Evolutionary conservation across 2,329 filamentous ascomycete species (phyloP), one percentile per base, ranked within the genome.

Genomic region (Knoxdaviesia capensis): DNA sequence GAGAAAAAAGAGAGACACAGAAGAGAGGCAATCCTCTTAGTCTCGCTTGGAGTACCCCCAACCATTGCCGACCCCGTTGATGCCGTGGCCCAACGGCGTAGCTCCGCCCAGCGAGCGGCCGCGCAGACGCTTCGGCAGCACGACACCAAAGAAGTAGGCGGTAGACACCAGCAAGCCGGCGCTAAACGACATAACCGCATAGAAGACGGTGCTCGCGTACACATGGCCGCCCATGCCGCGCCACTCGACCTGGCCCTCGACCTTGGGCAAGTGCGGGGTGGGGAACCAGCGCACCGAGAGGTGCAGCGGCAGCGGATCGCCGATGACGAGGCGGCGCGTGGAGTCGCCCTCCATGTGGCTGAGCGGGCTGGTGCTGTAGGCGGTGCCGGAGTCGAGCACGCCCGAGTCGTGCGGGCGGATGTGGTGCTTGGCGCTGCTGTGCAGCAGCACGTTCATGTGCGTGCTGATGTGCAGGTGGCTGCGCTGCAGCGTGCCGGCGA

Each of bases 381-480:
- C 88, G 4, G 84, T 77, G 28, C 78, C 87, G 10, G 84, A 87
- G 53, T 94, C 84, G 36, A 94, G 71, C 11, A 87, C 85, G 31
- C 87, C 87, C 20, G 74, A 77, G 59, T 70, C 75, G 61, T 66
- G 78, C 49, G 62, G 77, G 37, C 69, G 70, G 36, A 66, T 59
- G 52, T 77, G 73, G 50, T 75, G 70, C 52, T 75, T 76, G 5
- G 71, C 72, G 40, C 64, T 66, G 57, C 66, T 68, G 57, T 88
- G 90, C 50, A 94, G 68, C 43, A 96, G 66, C 46, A 96, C 77
- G 56, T 96, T 96, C 57, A 96, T 69, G 53, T 84, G 77, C 5
- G 86, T 88, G 54, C 80, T 82, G 50, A 98, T 74, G 61, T 96
- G 90, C 51, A 98, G 67, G 59, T 94, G 90, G 57, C 77, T 85